These are phyloP conservation scores for Macrophomina tecta DNA, from an alignment of 2,329 filamentous ascomycete species.

Conservation along the genomic window DNA sequence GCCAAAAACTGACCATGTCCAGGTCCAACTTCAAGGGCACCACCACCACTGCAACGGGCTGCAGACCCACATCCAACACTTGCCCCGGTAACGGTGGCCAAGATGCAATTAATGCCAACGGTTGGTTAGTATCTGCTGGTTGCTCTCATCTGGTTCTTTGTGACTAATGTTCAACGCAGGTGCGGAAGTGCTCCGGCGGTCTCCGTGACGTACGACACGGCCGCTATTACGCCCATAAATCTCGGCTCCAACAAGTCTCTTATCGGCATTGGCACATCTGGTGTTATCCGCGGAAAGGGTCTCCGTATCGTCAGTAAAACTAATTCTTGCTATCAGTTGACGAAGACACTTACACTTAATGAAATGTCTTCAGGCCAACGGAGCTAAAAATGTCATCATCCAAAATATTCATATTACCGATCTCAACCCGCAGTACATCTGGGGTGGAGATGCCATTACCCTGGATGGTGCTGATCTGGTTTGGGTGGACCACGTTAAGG, in stretches of 20 bases:
- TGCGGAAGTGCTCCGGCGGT: slow-evolving; percentile 54
- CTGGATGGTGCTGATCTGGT: slow-evolving; percentile 39
- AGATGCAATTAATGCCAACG: slow-evolving; percentile 64
- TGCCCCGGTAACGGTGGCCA: slow-evolving; percentile 64
- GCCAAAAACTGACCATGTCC: slow-evolving; percentile 31
- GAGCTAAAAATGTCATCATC: slow-evolving; percentile 61
- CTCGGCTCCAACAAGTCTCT: slow-evolving; percentile 65
- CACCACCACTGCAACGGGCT: slow-evolving; percentile 60
- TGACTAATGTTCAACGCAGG: slow-evolving; percentile 63
- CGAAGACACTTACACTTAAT: too few species aligned
- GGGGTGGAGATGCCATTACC: slow-evolving; percentile 45
- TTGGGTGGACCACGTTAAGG: slow-evolving; percentile 36
- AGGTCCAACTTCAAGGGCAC: slow-evolving; percentile 61
- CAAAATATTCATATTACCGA: slow-evolving; percentile 53
- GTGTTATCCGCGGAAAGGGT: slow-evolving; percentile 65
- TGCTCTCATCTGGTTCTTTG: slow-evolving; percentile 34
- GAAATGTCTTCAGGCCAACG: slow-evolving; percentile 4
- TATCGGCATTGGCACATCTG: slow-evolving; percentile 58
- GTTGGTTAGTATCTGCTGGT: slow-evolving; percentile 54
- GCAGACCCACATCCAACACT: slow-evolving; percentile 55
- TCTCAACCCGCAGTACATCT: slow-evolving; percentile 45
- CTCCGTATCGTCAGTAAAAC: slow-evolving; percentile 45
- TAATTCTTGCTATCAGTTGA: too few species aligned
- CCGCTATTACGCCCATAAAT: slow-evolving; percentile 57
- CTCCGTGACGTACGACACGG: slow-evolving; percentile 56